Evolutionary conservation across 352 stramenopile genomes (phyloP), one percentile per base, ranked within the genome.

Genomic region (Pythium plurisporium): DNA sequence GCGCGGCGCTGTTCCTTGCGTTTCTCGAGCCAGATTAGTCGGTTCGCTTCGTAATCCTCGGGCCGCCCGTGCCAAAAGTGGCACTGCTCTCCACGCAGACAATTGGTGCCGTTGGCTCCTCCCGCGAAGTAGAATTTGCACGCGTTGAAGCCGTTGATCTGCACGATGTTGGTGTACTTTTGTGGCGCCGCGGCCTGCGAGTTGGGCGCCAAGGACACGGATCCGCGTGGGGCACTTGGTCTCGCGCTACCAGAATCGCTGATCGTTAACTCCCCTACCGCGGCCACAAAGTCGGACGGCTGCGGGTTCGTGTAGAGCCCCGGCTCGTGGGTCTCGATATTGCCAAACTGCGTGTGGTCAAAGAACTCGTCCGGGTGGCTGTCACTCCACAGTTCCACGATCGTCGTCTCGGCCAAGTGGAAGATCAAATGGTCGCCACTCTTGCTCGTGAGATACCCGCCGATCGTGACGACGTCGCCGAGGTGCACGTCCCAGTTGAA

Each of bases 81-180:
- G 43, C 84, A 92, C 53, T 72, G 60, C 23, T 74, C 60, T 36
- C 84, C 82, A n/a, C 80, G 78, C 31, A 82, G 38, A 34, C 82
- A 94, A 37, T 89, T 86, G 36, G 58, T 49, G 6, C 79, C 77
- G 6, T 65, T 60, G 4, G 79, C 74, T 6, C 82, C 82, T 14
- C 60, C 64, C 20, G 79, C 83, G 59, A 94, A 94, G 59, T 92
- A 89, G 62, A 88, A 94, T 59, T 94, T 94, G 69, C 82, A 94
- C 1, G 80, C 73, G 38, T 92, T 90, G 51, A 87, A 86, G 46
- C 84, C 84, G 50, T 89, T 62, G 46, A 92, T 65, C 27, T 78
- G 70, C 30, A 94, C 83, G 42, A 92, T 89, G 55, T 94, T 91
- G 50, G 80, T 89, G 74, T 94, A 92, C 56, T 88, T 90, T 54